Evolutionary conservation across 768 basidiomycete genomes (phyloP).

Genomic region (Russula foetens): DNA sequence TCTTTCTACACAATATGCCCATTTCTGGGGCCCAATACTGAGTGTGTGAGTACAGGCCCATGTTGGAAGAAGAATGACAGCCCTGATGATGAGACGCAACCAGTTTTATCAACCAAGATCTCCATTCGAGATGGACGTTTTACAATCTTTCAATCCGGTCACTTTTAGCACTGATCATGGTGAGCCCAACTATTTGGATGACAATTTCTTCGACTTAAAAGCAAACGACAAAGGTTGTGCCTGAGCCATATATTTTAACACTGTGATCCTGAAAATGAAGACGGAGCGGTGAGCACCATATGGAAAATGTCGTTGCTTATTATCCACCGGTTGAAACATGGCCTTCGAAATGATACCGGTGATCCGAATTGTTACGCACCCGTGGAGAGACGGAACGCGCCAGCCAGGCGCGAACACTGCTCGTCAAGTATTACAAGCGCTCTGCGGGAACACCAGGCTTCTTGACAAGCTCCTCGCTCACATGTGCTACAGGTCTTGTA

Average conservation of each 20-base stretch:
- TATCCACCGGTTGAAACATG: conserved; percentile 18
- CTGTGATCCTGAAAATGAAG: conserved; percentile 52
- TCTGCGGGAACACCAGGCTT: conserved; percentile 41
- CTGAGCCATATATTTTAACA: conserved; percentile 68
- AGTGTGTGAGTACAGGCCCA: conserved; percentile 37
- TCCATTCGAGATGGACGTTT: conserved; percentile 74
- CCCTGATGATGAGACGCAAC: neutral
- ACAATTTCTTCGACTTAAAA: neutral
- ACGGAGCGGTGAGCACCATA: conserved; percentile 38
- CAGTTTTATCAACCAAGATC: conserved; percentile 32
- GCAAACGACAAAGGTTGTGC: conserved; percentile 42
- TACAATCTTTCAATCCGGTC: conserved; percentile 65
- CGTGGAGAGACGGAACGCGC: conserved; percentile 40
- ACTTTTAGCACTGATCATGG: conserved; percentile 43
- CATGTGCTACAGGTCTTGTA: conserved; percentile 41
- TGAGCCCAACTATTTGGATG: conserved; percentile 24
- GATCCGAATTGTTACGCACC: conserved; percentile 50
- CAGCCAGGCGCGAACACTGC: conserved; percentile 39
- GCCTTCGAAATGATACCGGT: conserved; percentile 48
- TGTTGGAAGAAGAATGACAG: neutral
- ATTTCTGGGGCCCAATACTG: conserved; percentile 53
- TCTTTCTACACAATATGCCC: conserved; percentile 45
- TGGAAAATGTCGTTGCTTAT: neutral
- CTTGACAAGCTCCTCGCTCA: neutral
- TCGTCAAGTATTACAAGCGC: conserved; percentile 57